Conservation (phyloP, 116 monocot species). For the Papilionanthe hybrid region DNA sequence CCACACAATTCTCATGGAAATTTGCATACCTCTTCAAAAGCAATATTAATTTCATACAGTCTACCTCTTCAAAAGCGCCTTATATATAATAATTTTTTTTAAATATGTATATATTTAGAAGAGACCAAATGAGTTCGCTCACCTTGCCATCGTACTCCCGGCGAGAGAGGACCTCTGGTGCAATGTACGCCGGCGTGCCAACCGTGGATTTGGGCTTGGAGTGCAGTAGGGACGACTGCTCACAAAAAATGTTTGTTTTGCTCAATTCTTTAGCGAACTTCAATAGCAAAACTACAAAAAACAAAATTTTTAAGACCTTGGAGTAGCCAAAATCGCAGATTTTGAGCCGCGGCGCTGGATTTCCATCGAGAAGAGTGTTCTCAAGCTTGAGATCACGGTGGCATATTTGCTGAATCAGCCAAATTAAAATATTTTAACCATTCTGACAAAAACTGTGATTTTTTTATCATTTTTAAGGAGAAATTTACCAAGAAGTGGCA, state of each 20-base stretch:
- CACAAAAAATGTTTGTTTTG: background rate
- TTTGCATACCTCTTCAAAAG: no score
- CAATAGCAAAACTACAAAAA: background rate
- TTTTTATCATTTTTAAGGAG: background rate
- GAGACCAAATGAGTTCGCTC: background rate
- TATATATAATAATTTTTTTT: no score
- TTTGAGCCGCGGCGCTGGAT: slow-evolving; percentile 21
- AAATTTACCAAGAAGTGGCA: slow-evolving; percentile 22
- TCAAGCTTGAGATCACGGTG: slow-evolving; percentile 27
- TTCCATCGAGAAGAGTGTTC: slow-evolving; percentile 26
- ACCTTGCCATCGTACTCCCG: slow-evolving; percentile 27
- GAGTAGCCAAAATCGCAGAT: slow-evolving; percentile 30
- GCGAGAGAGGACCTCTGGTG: slow-evolving; percentile 21
- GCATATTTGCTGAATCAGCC: slow-evolving; percentile 22
- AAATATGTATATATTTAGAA: no score
- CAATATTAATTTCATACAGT: no score
- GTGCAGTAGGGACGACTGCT: slow-evolving; percentile 18
- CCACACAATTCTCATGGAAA: no score
- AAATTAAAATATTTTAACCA: background rate
- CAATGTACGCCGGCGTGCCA: slow-evolving; percentile 25
- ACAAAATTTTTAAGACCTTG: slow-evolving; percentile 3
- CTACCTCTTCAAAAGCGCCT: no score
- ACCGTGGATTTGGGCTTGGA: slow-evolving; percentile 23
- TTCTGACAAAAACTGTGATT: background rate
- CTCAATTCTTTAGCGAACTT: background rate